These are phyloP conservation scores for Persicaria maculosa DNA, from an alignment of 148 eudicot genomes.

Conservation along the genomic window DNA sequence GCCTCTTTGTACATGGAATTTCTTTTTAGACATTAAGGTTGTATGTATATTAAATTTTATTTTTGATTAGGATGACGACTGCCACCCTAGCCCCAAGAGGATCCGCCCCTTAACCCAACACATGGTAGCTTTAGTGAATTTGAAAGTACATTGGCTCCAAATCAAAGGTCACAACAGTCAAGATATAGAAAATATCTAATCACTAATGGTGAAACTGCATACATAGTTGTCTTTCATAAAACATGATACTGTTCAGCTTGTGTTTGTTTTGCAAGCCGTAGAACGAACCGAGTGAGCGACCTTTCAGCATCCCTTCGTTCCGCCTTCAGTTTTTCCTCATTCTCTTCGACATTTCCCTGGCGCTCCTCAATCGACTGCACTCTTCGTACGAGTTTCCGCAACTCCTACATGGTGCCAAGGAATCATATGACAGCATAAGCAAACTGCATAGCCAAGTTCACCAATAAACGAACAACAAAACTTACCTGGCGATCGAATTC, in stretches of 20 bases:
- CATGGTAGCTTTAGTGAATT: no score
- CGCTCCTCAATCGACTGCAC: conserved; percentile 13
- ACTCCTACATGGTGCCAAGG: not conserved
- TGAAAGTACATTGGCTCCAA: not conserved
- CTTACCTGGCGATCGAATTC: conserved; percentile 90
- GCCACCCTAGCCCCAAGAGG: no score
- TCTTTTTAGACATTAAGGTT: no score
- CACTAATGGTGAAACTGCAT: not conserved
- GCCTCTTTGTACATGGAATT: no score
- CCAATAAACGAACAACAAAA: conserved; percentile 1
- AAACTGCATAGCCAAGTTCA: not conserved
- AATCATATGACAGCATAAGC: not conserved
- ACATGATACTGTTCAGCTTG: conserved; percentile 4
- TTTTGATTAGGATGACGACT: no score
- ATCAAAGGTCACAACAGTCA: not conserved
- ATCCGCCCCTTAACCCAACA: no score
- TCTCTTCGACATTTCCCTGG: not conserved
- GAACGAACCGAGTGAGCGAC: conserved; percentile 8
- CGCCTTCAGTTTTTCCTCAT: not conserved
- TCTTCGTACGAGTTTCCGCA: conserved; percentile 14
- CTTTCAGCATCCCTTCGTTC: not conserved
- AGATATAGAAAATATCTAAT: not conserved
- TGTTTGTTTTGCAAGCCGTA: conserved; percentile 9
- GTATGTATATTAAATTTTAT: no score
- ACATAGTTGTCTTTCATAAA: conserved; percentile 6